A percentile compares a stretch with the other conserved stretches of the same genome.
These are phyloP conservation scores for Stropharia rugosoannulata DNA, from an alignment of 768 basidiomycete genomes.

Conservation along the genomic window DNA sequence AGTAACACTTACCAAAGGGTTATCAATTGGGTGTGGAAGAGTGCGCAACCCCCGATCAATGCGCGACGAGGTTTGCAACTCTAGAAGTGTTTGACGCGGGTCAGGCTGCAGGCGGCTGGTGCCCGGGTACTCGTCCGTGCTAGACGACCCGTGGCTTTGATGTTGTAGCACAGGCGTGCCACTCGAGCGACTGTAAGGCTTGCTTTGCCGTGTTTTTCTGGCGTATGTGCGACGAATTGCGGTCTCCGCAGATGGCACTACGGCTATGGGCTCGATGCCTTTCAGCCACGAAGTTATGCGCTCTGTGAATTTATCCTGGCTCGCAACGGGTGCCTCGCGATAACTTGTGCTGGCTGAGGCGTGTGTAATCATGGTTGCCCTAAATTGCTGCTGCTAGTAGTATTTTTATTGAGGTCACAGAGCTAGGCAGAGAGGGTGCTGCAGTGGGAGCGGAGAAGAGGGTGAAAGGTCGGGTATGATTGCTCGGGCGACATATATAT, in stretches of 20 bases:
- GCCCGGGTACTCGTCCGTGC: not conserved
- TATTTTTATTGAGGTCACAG: not conserved
- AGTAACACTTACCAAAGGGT: constrained; percentile 1
- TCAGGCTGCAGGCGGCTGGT: not conserved
- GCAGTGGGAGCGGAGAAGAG: not conserved
- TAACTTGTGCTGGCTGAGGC: not conserved
- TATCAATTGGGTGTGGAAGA: constrained; percentile 4
- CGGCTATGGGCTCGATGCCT: not conserved
- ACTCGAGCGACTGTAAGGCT: constrained; percentile 9
- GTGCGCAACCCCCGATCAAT: constrained; percentile 7
- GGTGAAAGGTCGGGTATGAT: not conserved
- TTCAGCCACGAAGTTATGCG: constrained; percentile 4
- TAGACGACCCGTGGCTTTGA: constrained; percentile 2
- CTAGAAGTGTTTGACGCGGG: constrained; percentile 1
- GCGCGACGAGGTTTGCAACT: constrained; percentile 4
- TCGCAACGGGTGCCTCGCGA: not conserved
- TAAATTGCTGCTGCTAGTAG: not conserved
- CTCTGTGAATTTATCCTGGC: not conserved
- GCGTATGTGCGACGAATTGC: not conserved
- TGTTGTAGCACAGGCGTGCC: not conserved
- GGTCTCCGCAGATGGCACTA: not conserved
- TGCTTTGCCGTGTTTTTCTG: constrained; percentile 1
- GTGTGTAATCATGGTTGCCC: not conserved
- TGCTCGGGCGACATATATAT: constrained; percentile 3
- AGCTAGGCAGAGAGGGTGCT: not conserved